Evolutionary conservation across 1,284 basidiomycete genomes (phyloP), one percentile per base, ranked within the genome.

Genomic region (Vanrija sp.): DNA sequence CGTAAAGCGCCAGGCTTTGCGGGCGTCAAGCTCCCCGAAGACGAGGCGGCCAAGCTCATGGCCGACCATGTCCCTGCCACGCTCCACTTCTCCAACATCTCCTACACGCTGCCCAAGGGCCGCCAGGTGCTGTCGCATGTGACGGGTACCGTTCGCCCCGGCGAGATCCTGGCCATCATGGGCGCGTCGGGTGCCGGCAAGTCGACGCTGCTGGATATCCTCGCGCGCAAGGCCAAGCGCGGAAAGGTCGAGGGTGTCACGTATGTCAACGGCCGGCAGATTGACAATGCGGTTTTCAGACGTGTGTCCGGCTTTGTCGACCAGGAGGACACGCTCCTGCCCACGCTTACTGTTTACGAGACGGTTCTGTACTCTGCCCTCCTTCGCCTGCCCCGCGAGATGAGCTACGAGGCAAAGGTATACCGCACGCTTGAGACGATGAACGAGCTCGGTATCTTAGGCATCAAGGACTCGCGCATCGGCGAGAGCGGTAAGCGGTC

Each of bases 121-220:
- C 84, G 86, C 54, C 79, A 81, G 3, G 86, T 98, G 48, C 81
- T 98, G 15, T 86, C 87, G 57, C 81, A 82, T 48, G 87, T 98
- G 53, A 86, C 86, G 0, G 95, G 94, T 3, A 82, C 83, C 5
- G 88, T 90, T 39, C 85, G 86, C 60, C 87, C 93, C 0, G 94
- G 93, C 5, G 88, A 93, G 73, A 80, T 97, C 42, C 84, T 94
- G 78, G 94, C 92, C 0, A 90, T 97, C 68, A 93, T 97, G 88
- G 93, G 94, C 54, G 91, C 93, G 0, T 95, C 91, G 0, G 95
- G 95, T 18, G 93, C 94, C 0, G 95, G 95, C 50, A 98, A 98
- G 76, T 94, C 92, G 1, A 96, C 95, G 0, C 84, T 98, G 68
- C 85, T 98, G 46, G 95, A 98, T 72, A 93, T 98, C 56, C 85